Evolutionary conservation across 495 filamentous ascomycete genomes (phyloP).

Genomic region (Tuber melanosporum): DNA sequence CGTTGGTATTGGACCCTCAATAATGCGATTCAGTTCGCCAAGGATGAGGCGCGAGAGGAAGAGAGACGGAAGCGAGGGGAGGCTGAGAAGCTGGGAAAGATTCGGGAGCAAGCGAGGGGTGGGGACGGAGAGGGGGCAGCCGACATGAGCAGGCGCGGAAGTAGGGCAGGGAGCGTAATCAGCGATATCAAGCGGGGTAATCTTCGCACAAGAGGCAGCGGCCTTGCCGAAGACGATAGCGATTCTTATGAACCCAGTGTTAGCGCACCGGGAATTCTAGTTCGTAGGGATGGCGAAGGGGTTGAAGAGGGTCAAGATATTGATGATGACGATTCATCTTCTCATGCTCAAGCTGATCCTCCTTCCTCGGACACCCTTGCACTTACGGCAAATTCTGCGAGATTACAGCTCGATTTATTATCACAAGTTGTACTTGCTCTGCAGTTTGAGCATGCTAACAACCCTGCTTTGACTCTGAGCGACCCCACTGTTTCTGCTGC

Average conservation of each 20-base stretch:
- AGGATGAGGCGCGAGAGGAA: conserved; percentile 90
- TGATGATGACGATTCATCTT: conserved; percentile 39
- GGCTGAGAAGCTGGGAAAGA: conserved; percentile 70
- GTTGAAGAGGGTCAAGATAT: conserved; percentile 30
- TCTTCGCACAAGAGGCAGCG: conserved; percentile 18
- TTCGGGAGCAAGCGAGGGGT: conserved; percentile 36
- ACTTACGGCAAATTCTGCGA: conserved; percentile 91
- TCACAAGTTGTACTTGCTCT: conserved; percentile 75
- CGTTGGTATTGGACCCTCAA: conserved; percentile 97
- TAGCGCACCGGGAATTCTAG: conserved; percentile 46
- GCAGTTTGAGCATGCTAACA: conserved; percentile 61
- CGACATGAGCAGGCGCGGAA: conserved; percentile 15
- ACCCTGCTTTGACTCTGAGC: conserved; percentile 61
- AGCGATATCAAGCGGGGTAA: conserved; percentile 16
- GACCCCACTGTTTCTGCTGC: conserved; percentile 72
- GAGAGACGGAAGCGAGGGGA: conserved; percentile 65
- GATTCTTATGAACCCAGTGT: conserved; percentile 55
- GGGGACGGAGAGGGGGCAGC: conserved; percentile 24
- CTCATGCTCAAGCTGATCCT: conserved; percentile 26
- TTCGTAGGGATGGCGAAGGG: neutral
- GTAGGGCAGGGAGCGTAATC: conserved; percentile 10
- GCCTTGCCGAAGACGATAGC: conserved; percentile 25
- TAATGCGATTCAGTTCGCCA: conserved; percentile 96
- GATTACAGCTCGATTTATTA: conserved; percentile 82
- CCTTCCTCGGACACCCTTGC: conserved; percentile 67